These are phyloP conservation scores for Crepidotus variabilis DNA, from an alignment of 768 basidiomycete species.

Conservation along the genomic window DNA sequence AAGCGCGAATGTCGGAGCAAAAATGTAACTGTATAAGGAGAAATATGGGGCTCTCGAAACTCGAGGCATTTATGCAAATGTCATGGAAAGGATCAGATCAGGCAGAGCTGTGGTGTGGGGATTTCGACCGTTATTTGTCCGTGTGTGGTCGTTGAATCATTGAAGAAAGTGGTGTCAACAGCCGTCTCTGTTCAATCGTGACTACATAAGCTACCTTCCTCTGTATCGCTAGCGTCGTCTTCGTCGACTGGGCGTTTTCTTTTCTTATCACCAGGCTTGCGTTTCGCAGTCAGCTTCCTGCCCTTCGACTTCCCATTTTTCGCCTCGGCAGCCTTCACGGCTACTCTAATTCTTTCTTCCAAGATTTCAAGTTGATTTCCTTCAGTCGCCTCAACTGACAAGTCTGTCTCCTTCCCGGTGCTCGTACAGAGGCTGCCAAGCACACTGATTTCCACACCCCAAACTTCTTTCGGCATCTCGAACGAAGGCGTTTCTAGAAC, in stretches of 20 bases:
- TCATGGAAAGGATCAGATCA: no score
- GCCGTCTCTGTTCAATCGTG: no score
- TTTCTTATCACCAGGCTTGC: background rate
- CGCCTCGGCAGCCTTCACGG: slow-evolving; percentile 13
- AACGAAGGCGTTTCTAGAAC: slow-evolving; percentile 80
- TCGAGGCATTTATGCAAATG: no score
- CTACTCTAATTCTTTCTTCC: slow-evolving; percentile 11
- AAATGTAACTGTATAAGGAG: no score
- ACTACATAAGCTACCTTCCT: no score
- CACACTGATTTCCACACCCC: slow-evolving; percentile 69
- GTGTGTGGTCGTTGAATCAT: no score
- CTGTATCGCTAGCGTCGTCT: slow-evolving; percentile 9
- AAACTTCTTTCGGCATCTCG: slow-evolving; percentile 56
- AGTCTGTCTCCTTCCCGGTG: background rate
- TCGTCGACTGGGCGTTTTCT: slow-evolving; percentile 3
- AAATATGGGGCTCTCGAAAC: no score
- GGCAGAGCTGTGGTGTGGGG: no score
- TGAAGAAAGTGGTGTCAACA: background rate
- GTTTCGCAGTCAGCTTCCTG: background rate
- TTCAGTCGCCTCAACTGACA: background rate
- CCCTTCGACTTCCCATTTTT: slow-evolving; percentile 4
- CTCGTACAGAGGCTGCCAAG: slow-evolving; percentile 41
- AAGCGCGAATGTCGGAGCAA: no score
- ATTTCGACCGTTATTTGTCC: no score
- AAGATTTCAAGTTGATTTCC: background rate